Evolutionary conservation across 2,329 filamentous ascomycete species (phyloP).

Genomic region (Ascochyta rabiei): DNA sequence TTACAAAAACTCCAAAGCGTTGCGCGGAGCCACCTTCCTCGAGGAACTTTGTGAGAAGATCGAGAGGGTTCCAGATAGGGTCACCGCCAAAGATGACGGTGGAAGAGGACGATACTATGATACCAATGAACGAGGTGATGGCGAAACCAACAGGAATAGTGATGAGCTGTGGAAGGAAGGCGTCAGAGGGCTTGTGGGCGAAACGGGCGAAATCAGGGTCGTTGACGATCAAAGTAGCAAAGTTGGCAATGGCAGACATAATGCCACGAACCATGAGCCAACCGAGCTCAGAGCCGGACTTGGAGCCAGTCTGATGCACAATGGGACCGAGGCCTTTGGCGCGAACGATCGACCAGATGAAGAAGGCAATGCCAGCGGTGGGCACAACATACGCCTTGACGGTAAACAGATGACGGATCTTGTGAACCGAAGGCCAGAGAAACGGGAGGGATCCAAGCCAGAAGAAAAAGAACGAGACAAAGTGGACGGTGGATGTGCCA

Average conservation of each 20-base stretch:
- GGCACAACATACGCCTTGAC: conserved; percentile 88
- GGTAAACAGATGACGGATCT: conserved; percentile 88
- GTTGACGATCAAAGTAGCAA: conserved; percentile 81
- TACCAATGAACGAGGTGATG: conserved; percentile 79
- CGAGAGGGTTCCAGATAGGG: conserved; percentile 52
- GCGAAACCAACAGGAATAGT: conserved; percentile 58
- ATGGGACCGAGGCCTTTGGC: conserved; percentile 86
- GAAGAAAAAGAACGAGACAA: conserved; percentile 84
- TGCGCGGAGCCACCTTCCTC: conserved; percentile 48
- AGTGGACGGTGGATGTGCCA: conserved; percentile 76
- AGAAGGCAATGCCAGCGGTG: conserved; percentile 80
- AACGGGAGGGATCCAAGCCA: conserved; percentile 81
- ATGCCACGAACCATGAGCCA: conserved; percentile 86
- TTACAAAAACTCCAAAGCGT: conserved; percentile 58
- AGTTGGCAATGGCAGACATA: conserved; percentile 90
- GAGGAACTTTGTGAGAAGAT: conserved; percentile 51
- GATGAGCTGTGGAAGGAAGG: conserved; percentile 77
- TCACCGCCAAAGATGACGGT: conserved; percentile 51
- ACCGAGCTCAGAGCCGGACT: conserved; percentile 70
- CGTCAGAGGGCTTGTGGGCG: conserved; percentile 74
- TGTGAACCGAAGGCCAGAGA: conserved; percentile 87
- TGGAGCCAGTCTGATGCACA: conserved; percentile 68
- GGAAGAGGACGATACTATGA: conserved; percentile 57
- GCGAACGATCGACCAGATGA: conserved; percentile 83
- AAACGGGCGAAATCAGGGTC: conserved; percentile 88